These are phyloP conservation scores for Oleoguttula mirabilis DNA, from an alignment of 495 filamentous ascomycete species.

Conservation along the genomic window DNA sequence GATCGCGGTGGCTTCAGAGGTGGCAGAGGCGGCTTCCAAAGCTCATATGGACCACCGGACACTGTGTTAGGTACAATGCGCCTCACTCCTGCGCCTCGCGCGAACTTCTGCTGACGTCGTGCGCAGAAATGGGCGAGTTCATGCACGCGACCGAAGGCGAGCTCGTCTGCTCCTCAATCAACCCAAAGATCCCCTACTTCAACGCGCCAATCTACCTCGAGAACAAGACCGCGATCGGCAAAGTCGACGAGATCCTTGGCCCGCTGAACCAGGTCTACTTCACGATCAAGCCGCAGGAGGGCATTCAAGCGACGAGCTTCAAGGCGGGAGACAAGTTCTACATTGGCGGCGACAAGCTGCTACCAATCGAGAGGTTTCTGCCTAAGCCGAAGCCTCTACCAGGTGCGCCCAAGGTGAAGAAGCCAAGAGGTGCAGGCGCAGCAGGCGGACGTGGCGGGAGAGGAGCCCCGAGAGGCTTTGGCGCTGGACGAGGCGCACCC, in stretches of 20 bases:
- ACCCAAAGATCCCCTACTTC: constrained; percentile 96
- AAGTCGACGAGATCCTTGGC: constrained; percentile 90
- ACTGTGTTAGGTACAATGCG: constrained; percentile 53
- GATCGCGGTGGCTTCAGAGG: constrained; percentile 24
- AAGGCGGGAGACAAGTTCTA: constrained; percentile 94
- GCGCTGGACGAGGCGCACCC: constrained; percentile 25
- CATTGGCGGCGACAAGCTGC: constrained; percentile 85
- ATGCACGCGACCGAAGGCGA: constrained; percentile 92
- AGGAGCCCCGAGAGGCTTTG: constrained; percentile 32
- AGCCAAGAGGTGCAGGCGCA: constrained; percentile 44
- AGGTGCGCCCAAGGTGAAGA: constrained; percentile 39
- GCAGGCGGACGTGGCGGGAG: constrained; percentile 32
- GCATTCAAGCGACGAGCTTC: constrained; percentile 89
- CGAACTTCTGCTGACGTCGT: too few species aligned
- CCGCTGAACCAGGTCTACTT: constrained; percentile 96
- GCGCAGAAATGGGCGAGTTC: constrained; percentile 85
- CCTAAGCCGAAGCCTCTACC: constrained; percentile 84
- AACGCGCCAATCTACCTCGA: constrained; percentile 97
- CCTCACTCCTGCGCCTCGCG: too few species aligned
- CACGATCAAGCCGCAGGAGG: constrained; percentile 91
- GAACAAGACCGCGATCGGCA: constrained; percentile 81
- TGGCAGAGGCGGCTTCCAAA: constrained; percentile 54
- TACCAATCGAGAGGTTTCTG: constrained; percentile 90
- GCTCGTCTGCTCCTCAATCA: constrained; percentile 86
- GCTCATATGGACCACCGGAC: constrained; percentile 54